phyloP scores from a whole-genome alignment of 345 rosid genomes.

The Noccaea caerulescens region DNA sequence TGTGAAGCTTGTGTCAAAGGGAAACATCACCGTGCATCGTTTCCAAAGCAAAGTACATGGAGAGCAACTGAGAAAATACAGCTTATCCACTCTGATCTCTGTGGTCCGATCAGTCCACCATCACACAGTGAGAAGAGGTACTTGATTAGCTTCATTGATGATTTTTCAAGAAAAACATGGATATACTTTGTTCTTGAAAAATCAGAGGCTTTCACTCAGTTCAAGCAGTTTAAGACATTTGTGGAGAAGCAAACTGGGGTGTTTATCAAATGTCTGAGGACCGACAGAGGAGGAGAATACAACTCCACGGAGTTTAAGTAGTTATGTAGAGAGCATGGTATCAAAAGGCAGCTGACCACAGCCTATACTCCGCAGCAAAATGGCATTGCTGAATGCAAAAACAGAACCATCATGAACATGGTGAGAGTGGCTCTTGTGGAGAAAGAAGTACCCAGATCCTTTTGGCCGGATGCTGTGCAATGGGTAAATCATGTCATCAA shows the following conservation, averaged over 20 bases:
- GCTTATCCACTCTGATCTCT: not conserved
- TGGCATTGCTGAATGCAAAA: not conserved
- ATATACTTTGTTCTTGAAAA: not conserved
- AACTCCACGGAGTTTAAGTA: not conserved
- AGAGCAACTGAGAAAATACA: not conserved
- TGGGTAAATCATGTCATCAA: not conserved
- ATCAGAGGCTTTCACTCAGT: not conserved
- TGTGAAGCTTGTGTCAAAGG: not conserved
- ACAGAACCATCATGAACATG: not conserved
- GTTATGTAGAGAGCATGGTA: not conserved
- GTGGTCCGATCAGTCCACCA: not conserved
- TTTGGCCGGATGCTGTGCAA: not conserved
- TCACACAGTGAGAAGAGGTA: not conserved
- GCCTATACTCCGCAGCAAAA: not conserved
- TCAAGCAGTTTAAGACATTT: not conserved
- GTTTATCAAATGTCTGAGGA: not conserved
- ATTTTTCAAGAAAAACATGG: not conserved
- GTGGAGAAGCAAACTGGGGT: not conserved
- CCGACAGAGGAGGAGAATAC: not conserved
- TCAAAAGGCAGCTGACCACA: not conserved
- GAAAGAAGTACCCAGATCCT: not conserved
- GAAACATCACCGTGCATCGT: not conserved
- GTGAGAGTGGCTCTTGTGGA: not conserved
- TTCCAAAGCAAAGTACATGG: not conserved
- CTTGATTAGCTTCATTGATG: not conserved